Conservation (phyloP, 176 grass and related monocot genomes). For the Phoenix dactylifera region DNA sequence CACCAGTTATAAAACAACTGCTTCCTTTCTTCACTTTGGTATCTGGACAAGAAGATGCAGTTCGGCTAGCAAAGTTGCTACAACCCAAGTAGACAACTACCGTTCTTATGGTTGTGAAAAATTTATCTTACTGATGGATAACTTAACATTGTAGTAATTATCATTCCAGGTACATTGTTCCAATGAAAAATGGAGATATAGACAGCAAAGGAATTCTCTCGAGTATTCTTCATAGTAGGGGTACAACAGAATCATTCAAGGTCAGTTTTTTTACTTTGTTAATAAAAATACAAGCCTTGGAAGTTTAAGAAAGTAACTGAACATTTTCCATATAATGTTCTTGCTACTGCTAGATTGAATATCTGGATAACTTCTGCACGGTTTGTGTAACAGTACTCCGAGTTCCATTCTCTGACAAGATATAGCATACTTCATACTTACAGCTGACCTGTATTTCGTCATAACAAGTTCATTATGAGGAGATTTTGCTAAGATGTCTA, state of each 20-base stretch:
- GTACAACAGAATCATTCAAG: slow-evolving; percentile 61
- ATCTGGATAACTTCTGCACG: no score
- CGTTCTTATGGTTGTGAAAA: not conserved
- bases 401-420: no score
- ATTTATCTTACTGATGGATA: slow-evolving; percentile 1
- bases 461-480: no score
- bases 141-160: not conserved
- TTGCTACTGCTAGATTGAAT: not conserved
- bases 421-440: no score
- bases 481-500: no score
- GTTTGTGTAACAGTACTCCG: no score
- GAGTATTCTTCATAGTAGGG: slow-evolving; percentile 25
- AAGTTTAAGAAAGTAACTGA: not conserved
- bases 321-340: not conserved
- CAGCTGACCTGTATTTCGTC: no score
- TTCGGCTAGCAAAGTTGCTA: slow-evolving; percentile 56
- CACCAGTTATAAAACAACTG: slow-evolving; percentile 75
- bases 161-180: slow-evolving; percentile 51
- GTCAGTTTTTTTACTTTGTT: slow-evolving; percentile 6
- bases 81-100: slow-evolving; percentile 28
- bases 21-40: slow-evolving; percentile 83
- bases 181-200: slow-evolving; percentile 84
- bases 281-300: not conserved
- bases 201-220: slow-evolving; percentile 52
- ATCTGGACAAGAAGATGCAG: slow-evolving; percentile 84